Conservation (phyloP, 306 rosid genomes). For the Sechiopsis laciniata region DNA sequence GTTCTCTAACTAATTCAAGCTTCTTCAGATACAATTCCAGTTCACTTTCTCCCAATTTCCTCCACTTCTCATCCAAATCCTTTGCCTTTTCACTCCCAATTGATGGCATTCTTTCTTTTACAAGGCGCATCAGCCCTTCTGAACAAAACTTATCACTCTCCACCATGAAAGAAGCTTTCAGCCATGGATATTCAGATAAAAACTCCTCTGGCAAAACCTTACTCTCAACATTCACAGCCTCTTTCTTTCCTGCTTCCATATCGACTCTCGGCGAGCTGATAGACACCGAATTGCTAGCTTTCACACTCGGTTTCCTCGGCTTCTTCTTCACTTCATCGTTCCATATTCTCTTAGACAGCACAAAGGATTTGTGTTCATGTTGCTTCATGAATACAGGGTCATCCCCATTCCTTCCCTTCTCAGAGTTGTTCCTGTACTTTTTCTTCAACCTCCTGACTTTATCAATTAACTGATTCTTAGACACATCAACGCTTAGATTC, state of each 20-base stretch:
- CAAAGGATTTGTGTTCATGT: conserved; percentile 28
- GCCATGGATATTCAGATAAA: conserved; percentile 23
- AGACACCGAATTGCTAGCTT: conserved; percentile 6
- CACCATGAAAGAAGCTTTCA: conserved; percentile 23
- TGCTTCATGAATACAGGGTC: conserved; percentile 34
- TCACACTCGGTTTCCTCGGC: conserved; percentile 20
- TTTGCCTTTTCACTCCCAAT: conserved; percentile 29
- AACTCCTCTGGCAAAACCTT: conserved; percentile 25
- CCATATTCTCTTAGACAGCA: conserved; percentile 41
- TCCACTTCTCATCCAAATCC: conserved; percentile 41
- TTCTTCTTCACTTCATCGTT: conserved; percentile 22
- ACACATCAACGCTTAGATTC: conserved; percentile 30
- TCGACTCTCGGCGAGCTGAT: conserved; percentile 24
- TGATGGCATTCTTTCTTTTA: conserved; percentile 26
- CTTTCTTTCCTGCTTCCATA: conserved; percentile 13
- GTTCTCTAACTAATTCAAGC: conserved; percentile 31
- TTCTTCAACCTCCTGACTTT: conserved; percentile 44
- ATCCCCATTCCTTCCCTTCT: conserved; percentile 29
- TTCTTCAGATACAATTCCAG: conserved; percentile 31
- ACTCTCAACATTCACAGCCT: conserved; percentile 14
- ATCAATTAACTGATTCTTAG: conserved; percentile 31
- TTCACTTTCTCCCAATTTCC: conserved; percentile 26
- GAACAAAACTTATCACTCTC: conserved; percentile 4
- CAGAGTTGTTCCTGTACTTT: conserved; percentile 31
- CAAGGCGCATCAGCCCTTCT: conserved; percentile 5